phyloP scores from a whole-genome alignment of 164 flowering plant species.

The Vitis rotundifolia region DNA sequence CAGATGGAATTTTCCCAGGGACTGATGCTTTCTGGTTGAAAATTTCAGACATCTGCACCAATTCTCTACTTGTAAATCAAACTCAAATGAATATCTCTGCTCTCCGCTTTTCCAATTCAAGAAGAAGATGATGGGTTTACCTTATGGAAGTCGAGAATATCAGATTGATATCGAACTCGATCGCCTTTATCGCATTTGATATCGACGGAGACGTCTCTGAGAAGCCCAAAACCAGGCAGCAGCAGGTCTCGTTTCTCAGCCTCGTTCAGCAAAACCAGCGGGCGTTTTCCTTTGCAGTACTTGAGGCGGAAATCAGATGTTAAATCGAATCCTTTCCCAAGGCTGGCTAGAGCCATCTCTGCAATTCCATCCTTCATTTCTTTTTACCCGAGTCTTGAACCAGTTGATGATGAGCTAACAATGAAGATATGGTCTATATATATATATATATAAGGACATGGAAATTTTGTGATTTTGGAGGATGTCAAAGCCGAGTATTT shows the following conservation, averaged over 20 bases:
- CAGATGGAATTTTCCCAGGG: slow-evolving; percentile 77
- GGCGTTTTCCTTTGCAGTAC: slow-evolving; percentile 63
- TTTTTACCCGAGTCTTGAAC: not conserved
- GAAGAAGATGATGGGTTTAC: slow-evolving; percentile 21
- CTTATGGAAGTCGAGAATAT: slow-evolving; percentile 73
- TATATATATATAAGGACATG: no score
- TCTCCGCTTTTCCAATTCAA: no score
- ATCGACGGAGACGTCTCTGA: slow-evolving; percentile 51
- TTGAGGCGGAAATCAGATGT: slow-evolving; percentile 77
- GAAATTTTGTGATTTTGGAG: not conserved
- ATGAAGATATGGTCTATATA: no score
- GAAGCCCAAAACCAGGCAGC: slow-evolving; percentile 54
- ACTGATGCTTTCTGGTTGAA: slow-evolving; percentile 55
- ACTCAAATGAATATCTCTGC: no score
- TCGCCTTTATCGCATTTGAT: slow-evolving; percentile 87
- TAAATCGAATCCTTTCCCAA: slow-evolving; percentile 82
- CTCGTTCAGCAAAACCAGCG: slow-evolving; percentile 60
- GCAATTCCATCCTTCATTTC: slow-evolving; percentile 30
- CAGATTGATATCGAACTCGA: slow-evolving; percentile 62
- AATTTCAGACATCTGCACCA: slow-evolving; percentile 70
- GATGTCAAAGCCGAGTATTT: not conserved
- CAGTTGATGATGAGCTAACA: not conserved
- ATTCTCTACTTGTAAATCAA: not conserved
- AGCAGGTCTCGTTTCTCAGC: slow-evolving; percentile 33
- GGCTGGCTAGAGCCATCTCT: slow-evolving; percentile 52